phyloP scores from a whole-genome alignment of 345 rosid species.

The Rhizophora mangle region DNA sequence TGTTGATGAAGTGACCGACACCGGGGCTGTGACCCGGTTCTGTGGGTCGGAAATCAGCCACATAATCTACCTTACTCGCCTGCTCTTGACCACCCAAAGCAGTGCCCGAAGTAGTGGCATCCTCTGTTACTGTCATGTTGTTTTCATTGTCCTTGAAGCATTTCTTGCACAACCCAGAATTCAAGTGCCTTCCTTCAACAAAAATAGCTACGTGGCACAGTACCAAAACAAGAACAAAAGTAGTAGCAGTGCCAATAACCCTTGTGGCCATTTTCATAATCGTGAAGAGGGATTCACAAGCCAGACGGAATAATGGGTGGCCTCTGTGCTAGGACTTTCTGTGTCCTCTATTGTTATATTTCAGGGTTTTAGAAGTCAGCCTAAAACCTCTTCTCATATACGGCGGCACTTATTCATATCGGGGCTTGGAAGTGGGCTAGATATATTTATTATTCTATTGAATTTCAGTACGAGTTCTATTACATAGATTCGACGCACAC shows the following conservation, averaged over 20 bases:
- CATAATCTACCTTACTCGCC: conserved; percentile 18
- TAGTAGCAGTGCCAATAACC: conserved; percentile 7
- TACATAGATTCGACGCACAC: no score
- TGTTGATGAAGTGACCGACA: conserved; percentile 41
- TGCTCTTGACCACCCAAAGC: conserved; percentile 13
- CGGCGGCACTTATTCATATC: conserved; percentile 12
- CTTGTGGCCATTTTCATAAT: conserved; percentile 24
- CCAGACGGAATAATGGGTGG: background rate
- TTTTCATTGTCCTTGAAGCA: conserved; percentile 3
- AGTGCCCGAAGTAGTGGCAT: background rate
- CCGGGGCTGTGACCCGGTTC: conserved; percentile 48
- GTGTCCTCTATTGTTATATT: background rate
- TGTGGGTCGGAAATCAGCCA: conserved; percentile 38
- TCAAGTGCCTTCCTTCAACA: conserved; percentile 41
- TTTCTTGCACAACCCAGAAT: conserved; percentile 19
- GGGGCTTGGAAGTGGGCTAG: background rate
- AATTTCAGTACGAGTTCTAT: background rate
- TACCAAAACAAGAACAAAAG: conserved; percentile 26
- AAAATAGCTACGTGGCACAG: conserved; percentile 25
- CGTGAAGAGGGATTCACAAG: background rate
- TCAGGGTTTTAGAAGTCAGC: background rate
- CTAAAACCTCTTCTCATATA: background rate
- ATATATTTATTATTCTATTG: background rate
- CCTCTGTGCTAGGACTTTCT: background rate
- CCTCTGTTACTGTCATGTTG: conserved; percentile 10